Conservation (phyloP, 352 stramenopile species). For the Phytophthora brassicae region DNA sequence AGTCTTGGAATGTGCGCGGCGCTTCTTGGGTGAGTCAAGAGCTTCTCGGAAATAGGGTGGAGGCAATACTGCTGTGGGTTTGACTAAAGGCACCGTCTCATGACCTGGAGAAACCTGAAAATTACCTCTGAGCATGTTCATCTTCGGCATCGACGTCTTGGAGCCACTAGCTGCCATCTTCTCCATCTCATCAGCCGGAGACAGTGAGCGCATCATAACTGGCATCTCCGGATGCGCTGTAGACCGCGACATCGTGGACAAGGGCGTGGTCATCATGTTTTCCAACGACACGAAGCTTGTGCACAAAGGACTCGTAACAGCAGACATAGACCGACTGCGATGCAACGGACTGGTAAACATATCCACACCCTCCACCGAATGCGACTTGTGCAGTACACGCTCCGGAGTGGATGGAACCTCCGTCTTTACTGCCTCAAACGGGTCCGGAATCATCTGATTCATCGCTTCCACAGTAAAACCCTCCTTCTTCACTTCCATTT, state of each 20-base stretch:
- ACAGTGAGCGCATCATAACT: slow-evolving; percentile 43
- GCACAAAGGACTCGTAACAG: slow-evolving; percentile 28
- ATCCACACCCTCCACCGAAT: slow-evolving; percentile 17
- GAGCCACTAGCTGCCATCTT: slow-evolving; percentile 54
- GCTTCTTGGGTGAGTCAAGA: slow-evolving; percentile 60
- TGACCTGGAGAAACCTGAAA: slow-evolving; percentile 40
- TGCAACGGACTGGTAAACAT: slow-evolving; percentile 49
- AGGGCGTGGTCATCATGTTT: slow-evolving; percentile 23
- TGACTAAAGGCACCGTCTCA: slow-evolving; percentile 22
- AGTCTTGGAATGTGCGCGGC: slow-evolving; percentile 76
- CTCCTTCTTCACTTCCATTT: slow-evolving; percentile 17
- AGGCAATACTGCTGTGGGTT: slow-evolving; percentile 42
- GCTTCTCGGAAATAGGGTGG: slow-evolving; percentile 66
- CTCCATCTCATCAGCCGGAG: slow-evolving; percentile 58
- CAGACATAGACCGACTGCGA: slow-evolving; percentile 28
- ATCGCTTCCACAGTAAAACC: not conserved
- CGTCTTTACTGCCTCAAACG: slow-evolving; percentile 16
- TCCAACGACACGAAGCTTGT: slow-evolving; percentile 43
- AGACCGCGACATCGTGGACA: slow-evolving; percentile 28
- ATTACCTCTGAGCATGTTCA: slow-evolving; percentile 66
- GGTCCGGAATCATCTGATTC: slow-evolving; percentile 1
- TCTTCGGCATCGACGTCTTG: slow-evolving; percentile 53
- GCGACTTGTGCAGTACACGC: slow-evolving; percentile 6
- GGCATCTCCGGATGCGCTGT: slow-evolving; percentile 20
- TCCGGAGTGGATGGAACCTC: slow-evolving; percentile 21